Evolutionary conservation across 768 basidiomycete genomes (phyloP), one percentile per base, ranked within the genome.

Genomic region (Boletus vermiculosoides): DNA sequence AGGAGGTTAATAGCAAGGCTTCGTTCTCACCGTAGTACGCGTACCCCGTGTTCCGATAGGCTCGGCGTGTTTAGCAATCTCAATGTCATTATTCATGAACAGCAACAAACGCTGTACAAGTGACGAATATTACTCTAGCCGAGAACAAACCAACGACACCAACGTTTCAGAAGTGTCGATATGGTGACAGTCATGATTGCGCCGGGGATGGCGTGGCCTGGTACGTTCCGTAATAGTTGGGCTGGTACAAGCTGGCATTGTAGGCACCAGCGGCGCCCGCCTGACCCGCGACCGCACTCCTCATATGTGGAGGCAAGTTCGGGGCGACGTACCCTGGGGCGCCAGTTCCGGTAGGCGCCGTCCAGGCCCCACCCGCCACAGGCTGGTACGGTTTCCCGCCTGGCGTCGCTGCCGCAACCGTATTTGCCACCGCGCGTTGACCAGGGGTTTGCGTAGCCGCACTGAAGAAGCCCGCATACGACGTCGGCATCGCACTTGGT

Each of bases 371-470:
- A 22, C 61, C 63, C 2, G 65, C 55, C 1, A 57, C n/a, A 13
- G 72, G 67, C 20, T 71, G 65, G 54, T 70, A 73, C n/a, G 73
- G 48, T 42, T 76, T 76, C 42, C 54, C 66, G 9, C 55, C 60
- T 0, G 69, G 53, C 42, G 59, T 63, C 23, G 66, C 54, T 41
- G 66, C 61, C 23, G 79, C 61, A 25, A 82, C 80, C 0, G 83
- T 84, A 46, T 83, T 84, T 11, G 82, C 82, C 7, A 84, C 82
- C 3, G 80, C 82, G 5, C 82, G 79, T 52, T 80, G 76, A 28
- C 70, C 72, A 25, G 69, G 61, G 28, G 68, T 36, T 31, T 75
- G 73, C 53, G 68, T 56, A 41, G 60, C 42, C 7, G 61, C 55
- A 41, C 66, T 72, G 57, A 77, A 81, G 54, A 78, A 80, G 30